Evolutionary conservation across 768 basidiomycete species (phyloP), one percentile per base, ranked within the genome.

Genomic region (Sutorius australiensis): DNA sequence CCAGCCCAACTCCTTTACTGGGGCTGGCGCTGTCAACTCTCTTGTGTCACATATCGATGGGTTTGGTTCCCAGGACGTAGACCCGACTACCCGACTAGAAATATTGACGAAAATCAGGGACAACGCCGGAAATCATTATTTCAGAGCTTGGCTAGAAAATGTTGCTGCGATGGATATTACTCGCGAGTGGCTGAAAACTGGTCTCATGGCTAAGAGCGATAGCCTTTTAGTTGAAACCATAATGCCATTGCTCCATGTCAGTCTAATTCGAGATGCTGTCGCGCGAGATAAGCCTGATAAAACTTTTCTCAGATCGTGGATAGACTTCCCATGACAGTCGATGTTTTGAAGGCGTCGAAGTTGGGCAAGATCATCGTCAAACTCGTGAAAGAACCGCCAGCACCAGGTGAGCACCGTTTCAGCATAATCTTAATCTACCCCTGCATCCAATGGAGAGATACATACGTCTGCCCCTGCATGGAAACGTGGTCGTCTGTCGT

Each of bases 241-340:
- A 51, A 93, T 92, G 91, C 90, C 90, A 31, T 74, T 92, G 60
- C 74, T 93, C 46, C 89, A 92, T 73, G 91, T 92, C 72, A 76
- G 90, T 82, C 61, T 60, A 49, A 60, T 55, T 50, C 48, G 41
- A 54, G 33, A 48, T 51, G 13, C 27, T 36, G 41, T 36, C 48
- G 36, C 42, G n/a, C 24, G 33, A 45, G 34, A 59, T 50, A 51
- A 42, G 51, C 57, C 60, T 67, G 53, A 61, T 61, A 53, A 50
- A 50, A 28, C 13, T 33, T 38, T 44, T 41, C 53, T 51, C 59
- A 72, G 91, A 85, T 93, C 59, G 84, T 92, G 64, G 91, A 92
- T 70, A 85, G 91, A 49, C 72, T 93, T 49, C 91, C 91, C 6
- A 73, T 92, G 66, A 82, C 82, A 8, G 65, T 91, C 16, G 83